Evolutionary conservation across 2,329 filamentous ascomycete genomes (phyloP).

Genomic region (Calonectria leucothoes): DNA sequence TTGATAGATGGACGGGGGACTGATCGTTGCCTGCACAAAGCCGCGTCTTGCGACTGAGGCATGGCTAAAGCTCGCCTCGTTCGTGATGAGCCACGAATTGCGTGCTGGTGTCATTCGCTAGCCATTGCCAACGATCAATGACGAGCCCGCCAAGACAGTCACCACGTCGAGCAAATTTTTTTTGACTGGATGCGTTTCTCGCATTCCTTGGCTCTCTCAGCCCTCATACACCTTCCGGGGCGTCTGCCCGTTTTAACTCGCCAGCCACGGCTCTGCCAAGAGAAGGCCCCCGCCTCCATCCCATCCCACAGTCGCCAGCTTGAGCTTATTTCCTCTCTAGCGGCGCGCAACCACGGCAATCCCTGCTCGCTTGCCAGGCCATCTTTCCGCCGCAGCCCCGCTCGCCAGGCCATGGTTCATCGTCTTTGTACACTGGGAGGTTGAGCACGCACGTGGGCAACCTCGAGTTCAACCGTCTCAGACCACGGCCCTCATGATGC

Average conservation of each 20-base stretch:
- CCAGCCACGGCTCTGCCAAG: neutral
- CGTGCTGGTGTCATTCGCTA: neutral
- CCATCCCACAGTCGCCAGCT: neutral
- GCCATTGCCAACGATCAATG: neutral
- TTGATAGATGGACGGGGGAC: neutral
- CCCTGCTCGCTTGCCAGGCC: neutral
- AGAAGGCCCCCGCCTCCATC: conserved; percentile 1
- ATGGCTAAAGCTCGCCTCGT: neutral
- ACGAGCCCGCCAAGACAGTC: neutral
- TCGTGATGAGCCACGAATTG: neutral
- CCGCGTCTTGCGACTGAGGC: neutral
- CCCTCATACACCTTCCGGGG: neutral
- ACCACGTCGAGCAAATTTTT: neutral
- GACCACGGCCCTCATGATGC: neutral
- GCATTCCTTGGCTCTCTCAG: neutral
- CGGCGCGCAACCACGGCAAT: neutral
- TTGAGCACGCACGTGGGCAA: neutral
- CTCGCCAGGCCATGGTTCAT: neutral
- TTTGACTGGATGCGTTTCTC: neutral
- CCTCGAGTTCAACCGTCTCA: neutral
- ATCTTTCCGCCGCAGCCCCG: neutral
- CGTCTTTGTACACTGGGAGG: neutral
- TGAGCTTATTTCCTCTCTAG: conserved; percentile 1
- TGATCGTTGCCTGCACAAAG: neutral
- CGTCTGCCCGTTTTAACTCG: neutral